phyloP scores from a whole-genome alignment of 2,329 filamentous ascomycete species.

The Gnomoniopsis sp. region DNA sequence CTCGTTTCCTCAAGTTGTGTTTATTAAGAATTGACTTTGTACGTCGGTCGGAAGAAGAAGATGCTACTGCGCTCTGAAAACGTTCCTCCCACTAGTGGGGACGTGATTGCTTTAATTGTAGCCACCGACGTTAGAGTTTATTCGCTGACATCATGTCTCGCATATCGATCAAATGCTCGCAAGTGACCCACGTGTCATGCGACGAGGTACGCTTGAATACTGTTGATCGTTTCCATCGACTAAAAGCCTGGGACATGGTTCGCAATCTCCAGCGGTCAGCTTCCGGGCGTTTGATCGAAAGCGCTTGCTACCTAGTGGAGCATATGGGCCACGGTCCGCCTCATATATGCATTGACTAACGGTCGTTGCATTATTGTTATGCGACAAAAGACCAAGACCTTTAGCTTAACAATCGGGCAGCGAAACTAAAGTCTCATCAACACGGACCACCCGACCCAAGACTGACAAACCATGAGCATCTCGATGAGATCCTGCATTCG shows the following conservation, averaged over 20 bases:
- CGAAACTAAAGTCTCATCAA: background rate
- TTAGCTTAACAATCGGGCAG: background rate
- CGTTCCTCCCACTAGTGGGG: background rate
- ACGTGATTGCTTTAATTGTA: background rate
- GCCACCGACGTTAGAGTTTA: background rate
- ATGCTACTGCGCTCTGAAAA: too few relatives aligned
- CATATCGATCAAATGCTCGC: background rate
- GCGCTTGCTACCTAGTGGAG: background rate
- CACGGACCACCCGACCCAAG: background rate
- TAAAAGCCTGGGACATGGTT: background rate
- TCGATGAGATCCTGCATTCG: background rate
- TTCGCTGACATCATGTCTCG: background rate
- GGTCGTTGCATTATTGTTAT: background rate
- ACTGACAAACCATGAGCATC: background rate
- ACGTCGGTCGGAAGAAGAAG: background rate
- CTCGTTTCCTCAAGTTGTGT: background rate
- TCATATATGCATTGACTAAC: slow-evolving; percentile 2
- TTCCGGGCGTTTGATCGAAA: background rate
- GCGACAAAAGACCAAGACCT: background rate
- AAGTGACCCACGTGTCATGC: background rate
- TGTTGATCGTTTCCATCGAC: background rate
- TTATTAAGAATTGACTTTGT: background rate
- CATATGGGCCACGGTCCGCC: background rate
- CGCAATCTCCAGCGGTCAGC: background rate
- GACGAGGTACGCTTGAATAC: background rate